Percentiles rank a stretch among this genome's conserved stretches.
phyloP scores from a whole-genome alignment of 768 basidiomycete species.

The Russula vinacea region DNA sequence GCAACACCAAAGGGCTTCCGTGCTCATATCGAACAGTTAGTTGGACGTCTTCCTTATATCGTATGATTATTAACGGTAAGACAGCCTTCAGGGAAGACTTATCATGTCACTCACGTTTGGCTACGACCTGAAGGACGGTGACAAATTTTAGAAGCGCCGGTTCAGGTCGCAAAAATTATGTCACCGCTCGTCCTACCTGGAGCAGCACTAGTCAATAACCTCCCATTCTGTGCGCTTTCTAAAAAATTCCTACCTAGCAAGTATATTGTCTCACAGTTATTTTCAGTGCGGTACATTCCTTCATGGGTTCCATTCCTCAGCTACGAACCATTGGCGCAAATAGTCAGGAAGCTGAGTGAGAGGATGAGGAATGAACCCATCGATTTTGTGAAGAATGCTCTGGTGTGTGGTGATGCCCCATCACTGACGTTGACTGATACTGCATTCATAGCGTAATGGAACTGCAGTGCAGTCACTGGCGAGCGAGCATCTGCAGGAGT shows the following conservation, averaged over 20 bases:
- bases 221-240: conserved; percentile 22
- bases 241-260: too few species aligned
- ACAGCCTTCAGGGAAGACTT: conserved; percentile 4
- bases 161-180: not conserved
- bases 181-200: not conserved
- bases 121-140: conserved; percentile 9
- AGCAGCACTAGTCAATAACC: conserved; percentile 5
- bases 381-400: conserved; percentile 5
- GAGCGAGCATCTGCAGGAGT: conserved; percentile 5
- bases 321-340: not conserved
- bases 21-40: not conserved
- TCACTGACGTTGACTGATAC: not conserved
- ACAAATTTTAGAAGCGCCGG: not conserved
- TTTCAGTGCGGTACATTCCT: conserved; percentile 16
- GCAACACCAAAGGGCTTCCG: conserved; percentile 1
- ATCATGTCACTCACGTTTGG: conserved; percentile 15
- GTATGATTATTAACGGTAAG: not conserved
- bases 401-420: not conserved
- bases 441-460: conserved; percentile 1
- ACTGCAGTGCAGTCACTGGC: conserved; percentile 17
- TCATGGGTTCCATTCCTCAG: conserved; percentile 20
- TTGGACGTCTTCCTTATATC: not conserved
- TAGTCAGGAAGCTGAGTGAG: not conserved
- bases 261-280: too few species aligned
- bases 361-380: not conserved